Base-by-base conservation (phyloP, 225 moss, liverwort and hornwort species). In the Sphagnum tenellum region DNA sequence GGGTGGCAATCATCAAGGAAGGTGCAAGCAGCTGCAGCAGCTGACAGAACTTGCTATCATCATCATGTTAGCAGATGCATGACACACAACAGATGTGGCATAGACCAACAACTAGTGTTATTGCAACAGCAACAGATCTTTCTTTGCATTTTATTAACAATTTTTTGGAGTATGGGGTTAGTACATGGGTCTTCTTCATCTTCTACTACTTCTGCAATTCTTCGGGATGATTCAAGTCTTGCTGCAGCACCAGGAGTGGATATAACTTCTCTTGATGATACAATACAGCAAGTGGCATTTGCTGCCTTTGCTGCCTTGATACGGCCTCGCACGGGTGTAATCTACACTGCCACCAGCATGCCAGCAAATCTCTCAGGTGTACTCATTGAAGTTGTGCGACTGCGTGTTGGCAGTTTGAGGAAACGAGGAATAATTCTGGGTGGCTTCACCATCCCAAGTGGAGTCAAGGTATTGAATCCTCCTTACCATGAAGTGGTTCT, bases 321-420 rank as follows among this genome's bases (percentile, higher is more conserved):
- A 29, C 52, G 49, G 14, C 70, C 83, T 5, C 69, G 5, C 46
- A 94, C 90, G 3, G 94, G 82, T 8, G 13, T 47, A 0, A 12
- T 58, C 2, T 90, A 62, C 49, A 65, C 29, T 45, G 60, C 79
- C 2, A 73, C 6, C 55, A 29, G 29, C 29, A 55, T 94, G 57
- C 68, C 80, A 1, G 77, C 60, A 47, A 60, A 70, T 61, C 60
- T 94, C 66, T 64, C 75, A 8, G 77, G 70, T 66, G 55, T 85
- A 3, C 75, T 80, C 3, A 81, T 94, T 54, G 70, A 69, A 52
- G 82, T 84, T 47, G 85, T 89, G 29, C 81, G 94, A 56, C 67
- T 94, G 57, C 80, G 94, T 29, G 74, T 85, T 44, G 90, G 90
- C 13, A 86, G 86, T 45, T 70, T 94, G 57, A 76, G 81, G 46